Evolutionary conservation across 23 red algal species (phyloP).

Genomic region (Gracilariopsis chorda): DNA sequence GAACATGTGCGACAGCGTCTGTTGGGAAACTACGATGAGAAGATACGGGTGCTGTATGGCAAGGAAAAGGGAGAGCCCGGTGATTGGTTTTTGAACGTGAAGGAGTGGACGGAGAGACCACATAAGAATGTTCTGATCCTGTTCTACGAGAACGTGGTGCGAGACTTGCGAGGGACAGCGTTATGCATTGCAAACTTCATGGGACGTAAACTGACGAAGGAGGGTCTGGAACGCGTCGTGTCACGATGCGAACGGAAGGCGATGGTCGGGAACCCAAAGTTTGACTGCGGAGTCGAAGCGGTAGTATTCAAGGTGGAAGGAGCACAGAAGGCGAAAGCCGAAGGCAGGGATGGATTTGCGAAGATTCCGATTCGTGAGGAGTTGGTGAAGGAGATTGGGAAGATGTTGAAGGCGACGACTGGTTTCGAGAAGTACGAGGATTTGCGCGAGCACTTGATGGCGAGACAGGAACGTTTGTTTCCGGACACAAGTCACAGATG

Average conservation of each 20-base stretch:
- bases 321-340: neutral
- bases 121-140: neutral
- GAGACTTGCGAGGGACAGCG: neutral
- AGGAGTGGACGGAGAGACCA: neutral
- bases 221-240: neutral
- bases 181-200: neutral
- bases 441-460: neutral
- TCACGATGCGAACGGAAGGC: neutral
- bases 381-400: neutral
- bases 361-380: neutral
- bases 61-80: neutral
- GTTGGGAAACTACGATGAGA: neutral
- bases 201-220: neutral
- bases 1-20: neutral
- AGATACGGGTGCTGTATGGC: neutral
- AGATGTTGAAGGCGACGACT: neutral
- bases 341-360: neutral
- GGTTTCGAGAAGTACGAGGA: neutral
- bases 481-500: no score
- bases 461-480: no score
- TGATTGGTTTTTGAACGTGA: neutral
- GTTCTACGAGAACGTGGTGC: constrained; percentile 36
- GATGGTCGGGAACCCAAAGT: neutral
- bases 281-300: neutral
- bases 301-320: neutral